Evolutionary conservation across 305 asterid species (phyloP).

Genomic region (Ilex paraguariensis): DNA sequence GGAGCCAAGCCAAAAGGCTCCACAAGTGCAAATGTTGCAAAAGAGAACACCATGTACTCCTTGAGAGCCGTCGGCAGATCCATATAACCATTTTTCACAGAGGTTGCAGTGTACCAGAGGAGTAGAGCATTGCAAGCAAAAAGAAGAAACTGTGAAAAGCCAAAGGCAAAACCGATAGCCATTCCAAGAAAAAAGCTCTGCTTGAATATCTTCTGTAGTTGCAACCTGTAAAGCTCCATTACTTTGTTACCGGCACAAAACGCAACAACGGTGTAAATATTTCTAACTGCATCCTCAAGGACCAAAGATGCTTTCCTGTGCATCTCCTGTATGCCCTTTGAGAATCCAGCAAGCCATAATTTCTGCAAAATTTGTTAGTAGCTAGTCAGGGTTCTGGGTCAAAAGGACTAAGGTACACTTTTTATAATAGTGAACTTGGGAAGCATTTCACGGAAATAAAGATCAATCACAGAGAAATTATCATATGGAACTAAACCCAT

Average conservation of each 20-base stretch:
- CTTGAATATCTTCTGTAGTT: constrained; percentile 75
- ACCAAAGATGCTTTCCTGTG: constrained; percentile 98
- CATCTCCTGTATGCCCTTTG: constrained; percentile 99
- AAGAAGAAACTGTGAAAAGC: constrained; percentile 97
- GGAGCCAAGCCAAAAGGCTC: constrained; percentile 99
- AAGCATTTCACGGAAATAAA: too few relatives aligned
- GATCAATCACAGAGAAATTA: too few relatives aligned
- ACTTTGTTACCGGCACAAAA: constrained; percentile 99
- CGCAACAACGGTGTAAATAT: constrained; percentile 93
- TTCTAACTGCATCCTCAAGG: constrained; percentile 97
- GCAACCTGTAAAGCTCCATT: constrained; percentile 93
- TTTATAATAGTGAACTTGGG: background rate
- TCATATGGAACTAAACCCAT: too few relatives aligned
- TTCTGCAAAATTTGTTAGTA: constrained; percentile 50
- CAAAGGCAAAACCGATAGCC: constrained; percentile 96
- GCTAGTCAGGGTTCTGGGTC: constrained; percentile 8
- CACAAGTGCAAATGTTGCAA: constrained; percentile 95
- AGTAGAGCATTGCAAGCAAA: constrained; percentile 97
- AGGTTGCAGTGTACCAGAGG: constrained; percentile 91
- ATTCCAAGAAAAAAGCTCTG: constrained; percentile 95
- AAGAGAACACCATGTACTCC: constrained; percentile 98
- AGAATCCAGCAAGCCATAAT: constrained; percentile 99
- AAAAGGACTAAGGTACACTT: constrained; percentile 7
- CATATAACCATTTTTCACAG: constrained; percentile 60
- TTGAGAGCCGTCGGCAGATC: constrained; percentile 68